Evolutionary conservation across 2,329 filamentous ascomycete species (phyloP), one percentile per base, ranked within the genome.

Genomic region (Trichoderma brevicompactum): DNA sequence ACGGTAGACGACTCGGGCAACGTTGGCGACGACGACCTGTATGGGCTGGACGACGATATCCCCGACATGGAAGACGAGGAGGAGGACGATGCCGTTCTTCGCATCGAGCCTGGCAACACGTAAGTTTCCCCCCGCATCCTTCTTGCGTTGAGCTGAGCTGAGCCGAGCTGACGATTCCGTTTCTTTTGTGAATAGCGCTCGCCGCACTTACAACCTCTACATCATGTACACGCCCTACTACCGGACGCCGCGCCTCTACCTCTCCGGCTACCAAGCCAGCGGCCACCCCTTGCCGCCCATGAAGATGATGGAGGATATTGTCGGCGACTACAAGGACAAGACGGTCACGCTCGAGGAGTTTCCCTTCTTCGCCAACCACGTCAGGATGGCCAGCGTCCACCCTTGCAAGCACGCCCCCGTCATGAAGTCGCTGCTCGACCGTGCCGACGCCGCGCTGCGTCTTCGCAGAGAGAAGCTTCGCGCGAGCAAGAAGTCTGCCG

Each of bases 51-150:
- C 60, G 88, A 92, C 50, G 94, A 97, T 73, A 97, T 98, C 68
- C 94, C 94, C 0, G 94, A 98, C 75, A 98, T 98, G 93, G 95
- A 98, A 75, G 95, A 98, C 69, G 94, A 98, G 65, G 94, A 98
- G 70, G 94, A 97, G 68, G 94, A 96, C 68, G 94, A 98, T 78
- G 95, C 95, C 50, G 98, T 99, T 75, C 98, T 98, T 73, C 79
- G 83, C 34, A 75, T 78, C 7, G 78, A 81, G 65, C 80, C 79
- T 61, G 79, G 77, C 68, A 82, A 77, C 68, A 81, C 79, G 85
- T 83, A 73, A 67, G 77, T 36, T n/a, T 5, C 8, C 28, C 17
- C 1, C 1, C 32, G 2, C 49, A 38, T 23, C 7, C 13, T n/a
- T 28, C 23, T 28, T 28, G 23, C 23, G 23, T 5, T 28, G 23